Conservation (phyloP, 352 stramenopile genomes). For the Achlya hypogyna region DNA sequence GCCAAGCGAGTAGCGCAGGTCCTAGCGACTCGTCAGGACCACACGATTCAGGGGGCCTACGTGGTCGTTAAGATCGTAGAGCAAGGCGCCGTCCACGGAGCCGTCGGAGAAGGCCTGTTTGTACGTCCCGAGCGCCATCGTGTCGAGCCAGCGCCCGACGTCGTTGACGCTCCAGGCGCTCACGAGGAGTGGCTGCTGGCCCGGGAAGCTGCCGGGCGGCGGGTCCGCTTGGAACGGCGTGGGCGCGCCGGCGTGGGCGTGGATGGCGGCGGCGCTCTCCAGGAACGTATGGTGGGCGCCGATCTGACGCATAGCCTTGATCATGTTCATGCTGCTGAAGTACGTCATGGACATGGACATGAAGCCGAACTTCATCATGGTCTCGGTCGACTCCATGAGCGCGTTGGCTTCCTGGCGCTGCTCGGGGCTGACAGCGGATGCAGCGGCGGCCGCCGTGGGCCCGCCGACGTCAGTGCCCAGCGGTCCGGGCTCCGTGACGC, state of each 20-base stretch:
- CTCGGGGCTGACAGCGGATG: slow-evolving; percentile 34
- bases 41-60: background rate
- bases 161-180: slow-evolving; percentile 81
- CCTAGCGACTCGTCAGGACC: slow-evolving; percentile 28
- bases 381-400: slow-evolving; percentile 94
- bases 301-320: slow-evolving; percentile 93
- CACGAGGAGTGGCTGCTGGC: slow-evolving; percentile 58
- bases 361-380: slow-evolving; percentile 98
- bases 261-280: slow-evolving; percentile 53
- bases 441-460: background rate
- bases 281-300: slow-evolving; percentile 87
- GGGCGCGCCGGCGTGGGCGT: slow-evolving; percentile 28
- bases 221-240: slow-evolving; percentile 37
- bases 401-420: slow-evolving; percentile 85
- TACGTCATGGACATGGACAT: slow-evolving; percentile 98
- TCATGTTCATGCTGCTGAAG: slow-evolving; percentile 96
- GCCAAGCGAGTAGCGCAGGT: slow-evolving; percentile 90
- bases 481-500: background rate
- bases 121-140: slow-evolving; percentile 81
- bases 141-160: slow-evolving; percentile 86
- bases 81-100: slow-evolving; percentile 80
- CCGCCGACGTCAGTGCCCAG: background rate
- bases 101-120: slow-evolving; percentile 83
- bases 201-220: slow-evolving; percentile 41
- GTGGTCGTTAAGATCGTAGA: slow-evolving; percentile 79